These are phyloP conservation scores for Microglena sp. DNA, from an alignment of 139 green algal genomes.

Conservation along the genomic window DNA sequence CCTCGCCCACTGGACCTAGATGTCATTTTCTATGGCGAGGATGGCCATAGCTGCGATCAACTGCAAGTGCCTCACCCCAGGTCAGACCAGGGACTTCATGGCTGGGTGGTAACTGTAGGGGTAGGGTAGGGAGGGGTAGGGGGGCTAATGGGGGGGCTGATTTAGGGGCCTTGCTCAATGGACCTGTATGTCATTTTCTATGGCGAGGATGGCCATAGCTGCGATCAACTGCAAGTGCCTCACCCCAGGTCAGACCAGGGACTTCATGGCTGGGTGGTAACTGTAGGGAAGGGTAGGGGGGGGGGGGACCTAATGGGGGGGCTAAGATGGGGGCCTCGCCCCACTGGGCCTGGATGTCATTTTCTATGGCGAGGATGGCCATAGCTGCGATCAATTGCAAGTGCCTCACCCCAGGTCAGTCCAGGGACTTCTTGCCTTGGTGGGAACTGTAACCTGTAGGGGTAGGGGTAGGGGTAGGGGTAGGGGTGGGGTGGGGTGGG, in stretches of 20 bases:
- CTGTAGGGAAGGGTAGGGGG: no score
- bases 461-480: no score
- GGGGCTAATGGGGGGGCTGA: slow-evolving; percentile 13
- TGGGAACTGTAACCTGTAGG: not conserved
- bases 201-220: slow-evolving; percentile 21
- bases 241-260: slow-evolving; percentile 22
- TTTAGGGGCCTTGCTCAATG: slow-evolving; percentile 76
- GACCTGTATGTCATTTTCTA: slow-evolving; percentile 95
- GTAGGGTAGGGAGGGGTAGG: not conserved
- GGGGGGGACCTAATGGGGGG: slow-evolving; percentile 43
- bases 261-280: not conserved
- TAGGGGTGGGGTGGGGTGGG: no score
- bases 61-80: not conserved
- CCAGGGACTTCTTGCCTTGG: not conserved
- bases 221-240: slow-evolving; percentile 16
- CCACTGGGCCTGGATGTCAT: slow-evolving; percentile 96
- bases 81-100: not conserved
- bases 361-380: slow-evolving; percentile 72
- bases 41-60: not conserved
- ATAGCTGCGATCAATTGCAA: not conserved
- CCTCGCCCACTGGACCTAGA: slow-evolving; percentile 92
- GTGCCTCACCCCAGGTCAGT: not conserved
- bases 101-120: not conserved
- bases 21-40: slow-evolving; percentile 86
- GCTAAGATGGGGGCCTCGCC: slow-evolving; percentile 68